Evolutionary conservation across 768 basidiomycete species (phyloP).

Genomic region (Pleurotus ostreatus): DNA sequence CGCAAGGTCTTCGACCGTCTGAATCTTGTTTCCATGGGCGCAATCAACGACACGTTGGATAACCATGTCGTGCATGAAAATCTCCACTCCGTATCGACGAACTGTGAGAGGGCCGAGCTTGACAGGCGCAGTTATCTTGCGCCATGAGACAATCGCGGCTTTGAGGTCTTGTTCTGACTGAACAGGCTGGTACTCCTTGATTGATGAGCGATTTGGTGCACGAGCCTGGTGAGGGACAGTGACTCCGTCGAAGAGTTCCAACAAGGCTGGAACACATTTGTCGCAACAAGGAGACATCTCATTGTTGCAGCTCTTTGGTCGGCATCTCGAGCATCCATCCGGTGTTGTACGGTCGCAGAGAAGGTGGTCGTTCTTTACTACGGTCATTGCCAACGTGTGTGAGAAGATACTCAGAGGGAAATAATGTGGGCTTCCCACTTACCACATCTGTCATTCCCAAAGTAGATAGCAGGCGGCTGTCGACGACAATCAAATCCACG

Average conservation of each 20-base stretch:
- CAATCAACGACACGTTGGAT: slow-evolving; percentile 10
- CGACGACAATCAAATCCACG: slow-evolving; percentile 15
- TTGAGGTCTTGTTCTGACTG: neutral
- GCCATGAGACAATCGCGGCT: neutral
- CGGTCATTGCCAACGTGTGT: neutral
- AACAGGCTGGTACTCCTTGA: neutral
- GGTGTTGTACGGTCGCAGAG: neutral
- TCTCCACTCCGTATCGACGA: neutral
- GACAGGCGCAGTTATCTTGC: neutral
- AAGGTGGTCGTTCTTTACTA: neutral
- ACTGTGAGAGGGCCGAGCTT: neutral
- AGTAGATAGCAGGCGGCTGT: slow-evolving; percentile 16
- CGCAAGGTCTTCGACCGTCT: slow-evolving; percentile 7
- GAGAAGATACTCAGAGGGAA: neutral
- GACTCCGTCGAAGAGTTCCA: neutral
- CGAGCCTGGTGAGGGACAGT: neutral
- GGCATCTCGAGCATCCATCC: neutral
- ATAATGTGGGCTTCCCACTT: slow-evolving; percentile 1
- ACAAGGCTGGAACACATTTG: neutral
- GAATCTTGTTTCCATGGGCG: slow-evolving; percentile 10
- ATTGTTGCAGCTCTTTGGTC: neutral
- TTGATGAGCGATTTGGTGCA: neutral
- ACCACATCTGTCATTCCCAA: slow-evolving; percentile 17
- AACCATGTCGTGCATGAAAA: too few relatives aligned
- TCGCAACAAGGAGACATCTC: neutral